A percentile compares a stretch with the other conserved stretches of the same genome.
Conservation (phyloP, 257 asterid genomes). For the Solanum neorickii region DNA sequence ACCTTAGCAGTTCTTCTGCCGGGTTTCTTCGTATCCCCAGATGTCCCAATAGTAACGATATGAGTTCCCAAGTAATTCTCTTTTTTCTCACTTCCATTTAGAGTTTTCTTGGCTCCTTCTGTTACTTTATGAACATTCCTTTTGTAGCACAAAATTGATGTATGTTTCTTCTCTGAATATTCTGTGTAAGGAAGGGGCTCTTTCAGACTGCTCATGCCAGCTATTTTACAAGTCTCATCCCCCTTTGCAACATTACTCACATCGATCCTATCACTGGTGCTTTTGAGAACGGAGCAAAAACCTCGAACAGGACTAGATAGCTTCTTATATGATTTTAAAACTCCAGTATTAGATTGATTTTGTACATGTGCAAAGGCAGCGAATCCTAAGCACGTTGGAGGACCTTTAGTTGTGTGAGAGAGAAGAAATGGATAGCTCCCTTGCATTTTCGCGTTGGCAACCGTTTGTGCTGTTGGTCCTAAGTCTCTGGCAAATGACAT, state of each 20-base stretch:
- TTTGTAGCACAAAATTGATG: background rate
- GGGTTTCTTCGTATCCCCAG: background rate
- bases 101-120: background rate
- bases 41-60: background rate
- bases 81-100: background rate
- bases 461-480: constrained; percentile 55
- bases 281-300: constrained; percentile 5
- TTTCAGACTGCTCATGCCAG: background rate
- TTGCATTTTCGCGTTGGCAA: constrained; percentile 44
- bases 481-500: constrained; percentile 41
- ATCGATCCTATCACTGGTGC: constrained; percentile 6
- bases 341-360: constrained; percentile 12
- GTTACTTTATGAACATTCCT: background rate
- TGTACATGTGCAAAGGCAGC: background rate
- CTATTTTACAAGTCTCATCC: background rate
- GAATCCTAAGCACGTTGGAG: background rate
- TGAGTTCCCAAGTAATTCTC: background rate
- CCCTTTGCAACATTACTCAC: constrained; percentile 3
- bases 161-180: background rate
- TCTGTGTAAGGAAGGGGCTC: background rate
- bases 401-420: background rate
- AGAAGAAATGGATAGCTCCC: constrained; percentile 1
- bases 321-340: background rate
- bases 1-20: background rate
- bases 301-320: background rate